Conservation (phyloP, 768 basidiomycete species). For the Lactarius vividus region DNA sequence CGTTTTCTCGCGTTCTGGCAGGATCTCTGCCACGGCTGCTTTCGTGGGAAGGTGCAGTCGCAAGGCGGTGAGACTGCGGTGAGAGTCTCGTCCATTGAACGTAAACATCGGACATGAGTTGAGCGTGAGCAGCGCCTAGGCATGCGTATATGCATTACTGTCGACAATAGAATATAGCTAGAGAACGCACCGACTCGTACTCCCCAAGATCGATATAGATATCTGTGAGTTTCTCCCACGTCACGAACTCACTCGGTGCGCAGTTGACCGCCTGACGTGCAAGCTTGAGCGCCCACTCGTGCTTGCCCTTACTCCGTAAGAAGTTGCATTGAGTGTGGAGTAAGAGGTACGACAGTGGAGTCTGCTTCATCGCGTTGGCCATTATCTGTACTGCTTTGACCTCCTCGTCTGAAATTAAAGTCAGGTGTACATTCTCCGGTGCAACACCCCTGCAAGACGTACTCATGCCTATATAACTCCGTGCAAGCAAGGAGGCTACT, state of each 20-base stretch:
- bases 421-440: background rate
- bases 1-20: conserved; percentile 78
- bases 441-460: conserved; percentile 35
- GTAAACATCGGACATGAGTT: conserved; percentile 99
- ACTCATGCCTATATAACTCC: conserved; percentile 98
- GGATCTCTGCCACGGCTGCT: conserved; percentile 81
- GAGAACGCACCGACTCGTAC: conserved; percentile 59
- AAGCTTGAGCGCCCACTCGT: conserved; percentile 87
- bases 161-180: background rate
- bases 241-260: conserved; percentile 97
- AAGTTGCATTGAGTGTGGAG: conserved; percentile 96
- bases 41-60: conserved; percentile 85
- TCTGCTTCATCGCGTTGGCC: conserved; percentile 73
- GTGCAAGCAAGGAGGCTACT: conserved; percentile 81
- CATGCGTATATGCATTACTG: background rate
- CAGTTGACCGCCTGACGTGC: conserved; percentile 96
- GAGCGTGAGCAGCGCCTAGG: conserved; percentile 77
- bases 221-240: conserved; percentile 97
- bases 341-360: conserved; percentile 90
- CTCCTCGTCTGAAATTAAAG: conserved; percentile 73
- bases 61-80: conserved; percentile 76
- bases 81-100: conserved; percentile 92
- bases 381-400: conserved; percentile 98
- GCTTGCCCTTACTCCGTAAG: conserved; percentile 77
- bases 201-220: conserved; percentile 88